Conservation (phyloP, 192 early-diverging fungal genomes). For the Backusella australiensis region DNA sequence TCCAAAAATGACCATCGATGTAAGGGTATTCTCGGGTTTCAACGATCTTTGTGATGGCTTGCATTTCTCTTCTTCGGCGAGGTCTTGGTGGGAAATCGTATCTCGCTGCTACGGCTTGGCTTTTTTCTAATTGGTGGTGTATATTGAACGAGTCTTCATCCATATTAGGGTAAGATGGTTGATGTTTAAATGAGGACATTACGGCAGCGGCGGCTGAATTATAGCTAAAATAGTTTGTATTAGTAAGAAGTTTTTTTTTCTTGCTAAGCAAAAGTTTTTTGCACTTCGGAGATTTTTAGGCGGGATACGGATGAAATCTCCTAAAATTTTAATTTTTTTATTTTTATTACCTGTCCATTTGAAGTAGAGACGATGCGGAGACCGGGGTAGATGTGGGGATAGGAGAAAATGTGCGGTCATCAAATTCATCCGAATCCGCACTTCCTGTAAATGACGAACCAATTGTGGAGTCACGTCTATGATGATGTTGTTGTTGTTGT, state of each 20-base stretch:
- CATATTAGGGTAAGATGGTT: conserved; percentile 1
- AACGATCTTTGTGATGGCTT: conserved; percentile 54
- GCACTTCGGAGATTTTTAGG: background rate
- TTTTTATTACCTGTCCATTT: conserved; percentile 10
- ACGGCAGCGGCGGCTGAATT: conserved; percentile 1
- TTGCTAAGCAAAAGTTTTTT: background rate
- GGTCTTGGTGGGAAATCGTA: conserved; percentile 24
- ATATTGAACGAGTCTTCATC: conserved; percentile 1
- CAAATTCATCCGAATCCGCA: conserved; percentile 20
- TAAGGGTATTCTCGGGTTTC: conserved; percentile 49
- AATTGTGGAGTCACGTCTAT: conserved; percentile 17
- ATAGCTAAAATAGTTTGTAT: conserved; percentile 1
- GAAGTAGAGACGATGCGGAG: conserved; percentile 17
- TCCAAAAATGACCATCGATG: conserved; percentile 51
- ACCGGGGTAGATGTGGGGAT: conserved; percentile 18
- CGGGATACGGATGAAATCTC: conserved; percentile 3
- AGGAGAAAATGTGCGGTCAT: conserved; percentile 19
- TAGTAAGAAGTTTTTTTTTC: conserved; percentile 3
- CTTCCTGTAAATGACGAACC: conserved; percentile 18
- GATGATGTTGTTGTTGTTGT: conserved; percentile 6
- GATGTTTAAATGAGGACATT: conserved; percentile 11
- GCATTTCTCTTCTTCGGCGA: conserved; percentile 58
- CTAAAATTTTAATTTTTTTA: background rate
- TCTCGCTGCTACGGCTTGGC: background rate
- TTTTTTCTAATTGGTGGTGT: background rate